A percentile compares a stretch with the other conserved stretches of the same genome.
Evolutionary conservation across 2,329 filamentous ascomycete genomes (phyloP).

Genomic region (Aspergillus ochraceus): DNA sequence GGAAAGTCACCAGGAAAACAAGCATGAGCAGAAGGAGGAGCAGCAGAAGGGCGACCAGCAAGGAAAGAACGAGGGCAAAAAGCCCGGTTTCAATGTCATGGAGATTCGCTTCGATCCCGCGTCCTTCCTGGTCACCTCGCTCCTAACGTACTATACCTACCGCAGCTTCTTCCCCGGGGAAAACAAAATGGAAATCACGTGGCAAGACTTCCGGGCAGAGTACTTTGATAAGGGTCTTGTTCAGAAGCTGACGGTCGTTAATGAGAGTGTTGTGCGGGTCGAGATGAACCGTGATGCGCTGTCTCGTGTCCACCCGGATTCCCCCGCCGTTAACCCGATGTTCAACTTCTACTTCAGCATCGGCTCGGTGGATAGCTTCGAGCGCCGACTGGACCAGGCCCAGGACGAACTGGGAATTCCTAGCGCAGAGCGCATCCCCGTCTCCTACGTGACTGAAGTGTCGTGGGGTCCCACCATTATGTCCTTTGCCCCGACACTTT

Average conservation of each 20-base stretch:
- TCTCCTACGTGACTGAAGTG: constrained; percentile 79
- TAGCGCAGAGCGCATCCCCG: constrained; percentile 82
- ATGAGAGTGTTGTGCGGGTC: constrained; percentile 75
- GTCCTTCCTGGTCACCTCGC: constrained; percentile 57
- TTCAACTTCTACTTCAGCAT: constrained; percentile 94
- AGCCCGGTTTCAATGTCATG: constrained; percentile 36
- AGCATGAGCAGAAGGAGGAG: constrained; percentile 29
- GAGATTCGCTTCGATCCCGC: constrained; percentile 56
- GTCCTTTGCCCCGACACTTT: constrained; percentile 80
- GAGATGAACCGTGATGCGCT: constrained; percentile 75
- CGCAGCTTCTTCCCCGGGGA: constrained; percentile 66
- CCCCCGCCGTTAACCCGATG: constrained; percentile 64
- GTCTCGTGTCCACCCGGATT: constrained; percentile 72
- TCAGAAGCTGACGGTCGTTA: constrained; percentile 82
- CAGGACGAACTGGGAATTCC: constrained; percentile 87
- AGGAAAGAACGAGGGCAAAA: constrained; percentile 27
- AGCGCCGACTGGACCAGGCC: constrained; percentile 81
- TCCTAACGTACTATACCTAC: constrained; percentile 65
- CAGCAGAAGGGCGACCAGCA: constrained; percentile 25
- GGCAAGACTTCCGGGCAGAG: constrained; percentile 91
- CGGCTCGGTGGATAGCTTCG: constrained; percentile 90
- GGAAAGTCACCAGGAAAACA: constrained; percentile 27
- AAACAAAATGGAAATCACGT: constrained; percentile 80
- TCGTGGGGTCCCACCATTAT: constrained; percentile 71
- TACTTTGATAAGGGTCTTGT: constrained; percentile 96